Evolutionary conservation across 306 rosid species (phyloP).

Genomic region (Prunus salicina): DNA sequence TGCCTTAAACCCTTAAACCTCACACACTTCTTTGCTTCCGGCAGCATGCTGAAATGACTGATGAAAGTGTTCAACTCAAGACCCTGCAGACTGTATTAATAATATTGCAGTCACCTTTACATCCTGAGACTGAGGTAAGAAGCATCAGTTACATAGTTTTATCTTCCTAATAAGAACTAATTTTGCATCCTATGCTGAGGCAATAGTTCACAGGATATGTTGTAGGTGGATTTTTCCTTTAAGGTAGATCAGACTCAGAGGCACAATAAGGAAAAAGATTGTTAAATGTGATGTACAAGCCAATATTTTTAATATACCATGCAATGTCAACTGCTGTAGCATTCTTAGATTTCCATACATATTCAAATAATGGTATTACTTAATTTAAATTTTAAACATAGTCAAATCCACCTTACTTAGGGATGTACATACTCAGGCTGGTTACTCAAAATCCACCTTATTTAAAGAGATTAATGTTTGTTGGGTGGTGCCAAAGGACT

Average conservation of each 20-base stretch:
- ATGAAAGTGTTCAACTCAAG: slow-evolving; percentile 90
- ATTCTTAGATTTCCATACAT: neutral
- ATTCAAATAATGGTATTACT: neutral
- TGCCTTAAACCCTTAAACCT: slow-evolving; percentile 21
- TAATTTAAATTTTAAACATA: neutral
- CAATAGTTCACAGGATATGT: neutral
- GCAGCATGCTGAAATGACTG: slow-evolving; percentile 96
- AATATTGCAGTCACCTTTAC: slow-evolving; percentile 89
- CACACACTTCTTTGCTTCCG: slow-evolving; percentile 24
- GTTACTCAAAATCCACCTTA: neutral
- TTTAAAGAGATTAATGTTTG: too few relatives aligned
- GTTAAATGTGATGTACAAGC: neutral
- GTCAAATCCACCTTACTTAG: neutral
- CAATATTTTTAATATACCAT: neutral
- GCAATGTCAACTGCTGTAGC: neutral
- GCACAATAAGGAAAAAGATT: neutral
- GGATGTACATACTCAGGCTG: neutral
- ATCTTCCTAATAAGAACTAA: neutral
- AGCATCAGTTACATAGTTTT: neutral
- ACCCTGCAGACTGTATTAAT: slow-evolving; percentile 92
- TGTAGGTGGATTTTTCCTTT: slow-evolving; percentile 23
- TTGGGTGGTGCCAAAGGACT: too few relatives aligned
- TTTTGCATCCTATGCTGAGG: neutral
- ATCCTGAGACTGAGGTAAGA: slow-evolving; percentile 84
- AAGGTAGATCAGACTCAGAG: slow-evolving; percentile 5